A percentile compares a stretch with the other conserved stretches of the same genome.
Evolutionary conservation across 2,329 filamentous ascomycete genomes (phyloP).

Genomic region (Cadophora sp.): DNA sequence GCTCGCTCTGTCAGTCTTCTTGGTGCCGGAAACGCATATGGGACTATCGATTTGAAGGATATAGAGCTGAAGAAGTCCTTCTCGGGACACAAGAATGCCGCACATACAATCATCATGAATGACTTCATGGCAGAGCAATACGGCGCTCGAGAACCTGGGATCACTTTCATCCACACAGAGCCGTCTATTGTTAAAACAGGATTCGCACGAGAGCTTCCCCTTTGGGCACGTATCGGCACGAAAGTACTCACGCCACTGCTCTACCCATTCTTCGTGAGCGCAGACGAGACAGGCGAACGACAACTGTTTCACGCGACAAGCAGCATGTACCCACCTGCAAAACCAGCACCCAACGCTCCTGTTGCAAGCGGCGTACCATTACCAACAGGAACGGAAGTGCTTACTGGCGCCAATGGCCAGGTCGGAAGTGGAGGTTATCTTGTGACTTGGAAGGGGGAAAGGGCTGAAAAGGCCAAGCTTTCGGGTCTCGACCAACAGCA

Average conservation of each 20-base stretch:
- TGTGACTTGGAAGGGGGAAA: constrained; percentile 39
- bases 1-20: constrained; percentile 63
- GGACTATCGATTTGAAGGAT: constrained; percentile 52
- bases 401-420: constrained; percentile 28
- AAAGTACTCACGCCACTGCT: constrained; percentile 31
- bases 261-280: constrained; percentile 23
- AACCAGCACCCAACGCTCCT: constrained; percentile 19
- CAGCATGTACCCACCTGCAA: constrained; percentile 37
- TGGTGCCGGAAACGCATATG: constrained; percentile 58
- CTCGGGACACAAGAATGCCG: constrained; percentile 31
- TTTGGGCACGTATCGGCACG: constrained; percentile 29
- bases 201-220: constrained; percentile 45
- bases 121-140: constrained; percentile 59
- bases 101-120: constrained; percentile 43
- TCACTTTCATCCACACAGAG: constrained; percentile 56
- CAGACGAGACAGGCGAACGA: constrained; percentile 39
- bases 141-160: constrained; percentile 51
- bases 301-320: constrained; percentile 42
- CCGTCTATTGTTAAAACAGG: constrained; percentile 55
- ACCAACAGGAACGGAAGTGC: constrained; percentile 24
- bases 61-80: constrained; percentile 42
- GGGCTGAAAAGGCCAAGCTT: constrained; percentile 32
- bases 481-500: constrained; percentile 34
- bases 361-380: constrained; percentile 31
- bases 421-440: constrained; percentile 37